Evolutionary conservation across 1,284 basidiomycete species (phyloP), one percentile per base, ranked within the genome.

Genomic region (Fomitopsis palustris): DNA sequence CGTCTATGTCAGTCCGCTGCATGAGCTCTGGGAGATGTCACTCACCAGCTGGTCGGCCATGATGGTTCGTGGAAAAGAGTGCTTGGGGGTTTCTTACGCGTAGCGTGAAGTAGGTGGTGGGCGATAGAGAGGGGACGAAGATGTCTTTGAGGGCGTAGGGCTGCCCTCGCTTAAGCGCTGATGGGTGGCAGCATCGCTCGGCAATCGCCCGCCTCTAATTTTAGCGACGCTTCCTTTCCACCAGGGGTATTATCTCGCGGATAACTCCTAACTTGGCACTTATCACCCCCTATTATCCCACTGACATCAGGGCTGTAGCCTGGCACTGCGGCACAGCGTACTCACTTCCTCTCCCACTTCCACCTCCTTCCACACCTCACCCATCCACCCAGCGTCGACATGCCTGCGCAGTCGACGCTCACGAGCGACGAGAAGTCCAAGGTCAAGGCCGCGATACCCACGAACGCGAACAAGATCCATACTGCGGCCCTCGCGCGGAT

Each of bases 401-500:
- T 93, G 91, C 88, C 91, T 33, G 74, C 85, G 23, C 83, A 85
- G 64, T 85, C 87, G 1, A 84, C 86, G 4, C 78, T 95, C 29
- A 83, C 81, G 5, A 71, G 78, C 35, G 88, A 90, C 61, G 93
- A 95, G 69, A 95, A 92, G 75, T 72, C 77, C 37, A 90, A 86
- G 68, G 81, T 96, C 61, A 92, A 90, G 72, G 79, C 81, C 41
- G 81, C 84, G 3, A 75, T 93, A 37, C 80, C 85, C 1, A 70
- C 75, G 0, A 71, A 81, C 10, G 75, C 76, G 14, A 78, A 81
- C 72, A 96, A 95, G 80, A 93, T 96, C 65, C 72, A 87, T 57
- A 84, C 78, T 41, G 94, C 92, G 19, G 86, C 89, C 0, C 81
- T 93, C 39, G 92, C 87, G 7, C 84, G 95, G 53, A 84, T 98